Conservation (phyloP, 345 rosid genomes). For the Euphorbia pulcherrima region DNA sequence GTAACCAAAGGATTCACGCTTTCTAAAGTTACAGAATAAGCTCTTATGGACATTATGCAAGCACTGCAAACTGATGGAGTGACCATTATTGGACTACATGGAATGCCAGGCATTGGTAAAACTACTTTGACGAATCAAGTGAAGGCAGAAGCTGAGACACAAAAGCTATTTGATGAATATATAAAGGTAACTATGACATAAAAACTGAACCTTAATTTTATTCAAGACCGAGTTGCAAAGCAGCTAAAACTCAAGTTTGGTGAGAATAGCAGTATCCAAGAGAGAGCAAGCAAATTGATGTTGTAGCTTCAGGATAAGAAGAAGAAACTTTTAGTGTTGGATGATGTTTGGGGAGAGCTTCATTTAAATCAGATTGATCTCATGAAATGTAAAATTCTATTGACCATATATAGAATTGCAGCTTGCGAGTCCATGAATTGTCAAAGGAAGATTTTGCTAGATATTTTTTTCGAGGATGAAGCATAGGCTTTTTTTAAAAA, state of each 20-base stretch:
- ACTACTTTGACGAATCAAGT: background rate
- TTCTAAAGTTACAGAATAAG: background rate
- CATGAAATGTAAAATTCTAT: background rate
- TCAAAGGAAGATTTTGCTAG: background rate
- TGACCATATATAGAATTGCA: background rate
- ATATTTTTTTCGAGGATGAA: slow-evolving; percentile 2
- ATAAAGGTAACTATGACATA: background rate
- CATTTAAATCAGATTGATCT: background rate
- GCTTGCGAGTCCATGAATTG: slow-evolving; percentile 8
- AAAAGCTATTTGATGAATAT: background rate
- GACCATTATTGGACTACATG: background rate
- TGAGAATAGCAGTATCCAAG: background rate
- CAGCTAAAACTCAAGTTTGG: background rate
- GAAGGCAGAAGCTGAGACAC: background rate
- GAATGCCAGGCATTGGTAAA: background rate
- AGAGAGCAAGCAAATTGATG: background rate
- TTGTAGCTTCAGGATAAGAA: background rate
- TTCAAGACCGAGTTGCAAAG: background rate
- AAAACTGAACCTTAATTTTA: background rate
- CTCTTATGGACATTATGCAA: background rate
- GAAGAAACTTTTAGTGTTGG: slow-evolving; percentile 3
- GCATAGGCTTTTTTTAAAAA: slow-evolving; percentile 7
- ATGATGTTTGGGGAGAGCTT: slow-evolving; percentile 6
- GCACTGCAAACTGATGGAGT: background rate
- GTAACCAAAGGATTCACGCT: background rate